Evolutionary conservation across 2,329 filamentous ascomycete species (phyloP).

Genomic region (Penicillium italicum): DNA sequence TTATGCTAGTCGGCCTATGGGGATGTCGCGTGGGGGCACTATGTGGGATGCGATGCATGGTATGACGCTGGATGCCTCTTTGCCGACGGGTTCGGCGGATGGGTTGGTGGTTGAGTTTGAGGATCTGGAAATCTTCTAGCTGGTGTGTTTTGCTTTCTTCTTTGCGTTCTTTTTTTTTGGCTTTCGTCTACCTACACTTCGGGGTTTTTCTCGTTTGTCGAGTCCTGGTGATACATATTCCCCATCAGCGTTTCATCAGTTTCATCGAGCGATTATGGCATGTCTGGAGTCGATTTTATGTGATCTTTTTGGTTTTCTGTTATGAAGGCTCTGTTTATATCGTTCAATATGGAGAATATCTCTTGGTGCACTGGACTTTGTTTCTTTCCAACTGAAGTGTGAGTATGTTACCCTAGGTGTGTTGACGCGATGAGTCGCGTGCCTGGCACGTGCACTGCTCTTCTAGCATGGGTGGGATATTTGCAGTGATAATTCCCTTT

Average conservation of each 20-base stretch:
- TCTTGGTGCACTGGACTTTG: neutral
- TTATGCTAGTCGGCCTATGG: conserved; percentile 56
- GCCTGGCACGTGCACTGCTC: conserved; percentile 1
- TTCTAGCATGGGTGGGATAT: neutral
- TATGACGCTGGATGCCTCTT: conserved; percentile 23
- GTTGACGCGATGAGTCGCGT: neutral
- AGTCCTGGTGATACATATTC: conserved; percentile 19
- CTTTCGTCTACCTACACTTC: conserved; percentile 40
- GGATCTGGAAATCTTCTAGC: conserved; percentile 49
- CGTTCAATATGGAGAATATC: neutral
- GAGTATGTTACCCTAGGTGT: neutral
- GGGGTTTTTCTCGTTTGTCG: conserved; percentile 5
- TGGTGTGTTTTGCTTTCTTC: conserved; percentile 1
- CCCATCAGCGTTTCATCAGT: conserved; percentile 13
- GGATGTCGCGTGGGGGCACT: conserved; percentile 40
- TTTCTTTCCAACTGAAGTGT: neutral
- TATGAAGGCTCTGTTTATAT: neutral
- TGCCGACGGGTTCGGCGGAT: conserved; percentile 30
- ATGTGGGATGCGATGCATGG: conserved; percentile 42
- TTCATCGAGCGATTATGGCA: conserved; percentile 20
- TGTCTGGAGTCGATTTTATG: conserved; percentile 18
- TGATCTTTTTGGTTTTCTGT: neutral
- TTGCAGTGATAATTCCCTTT: neutral
- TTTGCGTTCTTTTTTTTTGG: conserved; percentile 13
- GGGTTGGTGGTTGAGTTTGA: conserved; percentile 50